Evolutionary conservation across 2,329 filamentous ascomycete species (phyloP), one percentile per base, ranked within the genome.

Genomic region (Paecilomyces variotii): DNA sequence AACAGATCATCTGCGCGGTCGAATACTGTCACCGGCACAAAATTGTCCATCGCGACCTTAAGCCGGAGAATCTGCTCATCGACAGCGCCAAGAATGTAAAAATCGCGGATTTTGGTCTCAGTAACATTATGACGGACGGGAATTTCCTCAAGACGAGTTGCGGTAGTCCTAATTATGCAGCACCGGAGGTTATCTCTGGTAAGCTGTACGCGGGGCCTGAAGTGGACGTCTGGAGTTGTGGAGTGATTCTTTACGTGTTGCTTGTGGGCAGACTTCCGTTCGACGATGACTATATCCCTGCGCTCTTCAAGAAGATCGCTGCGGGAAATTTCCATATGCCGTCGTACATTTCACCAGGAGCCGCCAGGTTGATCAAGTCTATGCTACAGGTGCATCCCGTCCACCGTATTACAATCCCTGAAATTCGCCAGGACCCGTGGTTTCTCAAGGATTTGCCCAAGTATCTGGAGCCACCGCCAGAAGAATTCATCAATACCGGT

Each of bases 91-190:
- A 96, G 70, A 97, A 99, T 69, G 93, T 99, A 76, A 99, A 99
- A 80, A 99, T 99, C 78, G 94, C 94, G 68, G 94, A 99, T 76
- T 99, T 99, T 67, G 94, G 94, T 59, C 81, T 99, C 59, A 97
- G 93, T 79, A 99, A 99, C 73, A 99, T 99, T 77, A 99, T 99
- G 94, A 97, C 94, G 0, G 94, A 99, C 72, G 94, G 94, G 27
- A 99, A 99, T 73, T 99, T 99, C 72, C 84, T 99, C 68, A 97
- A 97, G 79, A 99, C 94, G 0, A 97, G 92, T 72, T 99, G 94
- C 69, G 94, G 94, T 56, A 97, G 93, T 71, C 94, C 94, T 50
- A 99, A 99, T 75, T 99, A 99, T 74, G 94, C 94, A 11, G 94
- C 94, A 0, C 94, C 94, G 5, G 94, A 99, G 74, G 94, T 99